Evolutionary conservation across 352 stramenopile species (phyloP), one percentile per base, ranked within the genome.

Genomic region (Phytopythium oedochilum): DNA sequence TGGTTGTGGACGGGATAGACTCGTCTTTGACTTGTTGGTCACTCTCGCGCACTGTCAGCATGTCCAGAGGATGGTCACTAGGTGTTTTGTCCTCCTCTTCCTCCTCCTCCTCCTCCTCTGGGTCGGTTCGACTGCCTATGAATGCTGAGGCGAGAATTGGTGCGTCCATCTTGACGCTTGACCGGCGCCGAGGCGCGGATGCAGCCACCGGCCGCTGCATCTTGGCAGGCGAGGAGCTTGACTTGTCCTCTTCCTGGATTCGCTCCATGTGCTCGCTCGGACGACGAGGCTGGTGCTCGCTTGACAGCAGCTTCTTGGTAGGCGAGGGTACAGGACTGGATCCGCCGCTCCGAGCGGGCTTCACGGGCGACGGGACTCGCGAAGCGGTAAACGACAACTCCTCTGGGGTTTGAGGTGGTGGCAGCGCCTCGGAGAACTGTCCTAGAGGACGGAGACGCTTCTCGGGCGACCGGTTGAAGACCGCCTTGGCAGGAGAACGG

Each of bases 101-200:
- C 20, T 53, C 46, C 11, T 54, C 53, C 11, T 63, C 53, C 25
- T 53, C 39, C 14, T 44, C 51, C 22, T 29, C 51, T 4, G 63
- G 31, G 8, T 59, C 18, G 29, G 66, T 35, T 23, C 32, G 42
- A 32, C 22, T 50, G 22, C 40, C 32, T 15, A 39, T 31, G 11
- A 68, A 79, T 1, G 79, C 60, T 8, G 78, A 86, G 15, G 78
- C 79, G 14, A 90, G 51, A 25, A 92, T 89, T 7, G 79, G 71
- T 10, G 75, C 62, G n/a, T 92, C 79, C 28, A 26, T 40, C 28
- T 42, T 40, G 5, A 53, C 14, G 20, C 46, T 53, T 9, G 26
- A 40, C 10, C 46, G 46, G n/a, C 46, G 46, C 6, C 46, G 46
- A 10, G 18, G 4, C 5, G 14, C 45, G 12, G 45, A 25, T 17